Base-by-base conservation (phyloP, 495 filamentous ascomycete species). In the Neurospora tetrasperma region DNA sequence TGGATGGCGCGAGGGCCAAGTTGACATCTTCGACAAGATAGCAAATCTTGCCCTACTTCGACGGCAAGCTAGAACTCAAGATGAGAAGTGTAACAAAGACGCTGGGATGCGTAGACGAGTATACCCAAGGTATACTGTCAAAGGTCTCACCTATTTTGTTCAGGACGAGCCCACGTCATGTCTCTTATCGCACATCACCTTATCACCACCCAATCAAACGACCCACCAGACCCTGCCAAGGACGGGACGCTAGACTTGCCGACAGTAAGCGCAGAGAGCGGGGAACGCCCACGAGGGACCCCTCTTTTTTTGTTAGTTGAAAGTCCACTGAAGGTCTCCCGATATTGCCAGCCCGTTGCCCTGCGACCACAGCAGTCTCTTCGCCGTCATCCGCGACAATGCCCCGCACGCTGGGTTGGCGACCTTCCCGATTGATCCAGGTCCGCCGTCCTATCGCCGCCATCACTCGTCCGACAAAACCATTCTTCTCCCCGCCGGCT, bases 381-480 rank as follows among this genome's bases (percentile, higher is more conserved):
- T 46, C n/a, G 43, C 74, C 69, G 5, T 43, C 42, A 20, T 44
- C 44, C 71, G 62, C 54, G 70, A 70, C 73, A 59, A 82, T 83
- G 82, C 82, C 82, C 82, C 82, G 80, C 82, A 83, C 75, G 44
- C 70, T 76, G 72, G 76, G 79, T 76, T 75, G 73, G 72, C 78
- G 80, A 79, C 79, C 78, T 76, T 74, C 76, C 77, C 76, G 62
- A 76, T 78, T 76, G 59, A 73, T 71, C 68, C 74, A 59, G 48
- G 16, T 31, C 12, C 23, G 54, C 23, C 20, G 54, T 16, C 12
- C 41, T 42, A 42, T 42, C 41, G 42, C 20, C 6, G 42, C 11
- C 12, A 14, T 62, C 23, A 35, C 54, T 0, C 54, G 54, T 4
- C 23, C 27, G 54, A 66, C 70, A 20, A 68, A 66, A 46, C n/a